Base-by-base conservation (phyloP, 306 rosid species). In the Cyamopsis tetragonoloba region DNA sequence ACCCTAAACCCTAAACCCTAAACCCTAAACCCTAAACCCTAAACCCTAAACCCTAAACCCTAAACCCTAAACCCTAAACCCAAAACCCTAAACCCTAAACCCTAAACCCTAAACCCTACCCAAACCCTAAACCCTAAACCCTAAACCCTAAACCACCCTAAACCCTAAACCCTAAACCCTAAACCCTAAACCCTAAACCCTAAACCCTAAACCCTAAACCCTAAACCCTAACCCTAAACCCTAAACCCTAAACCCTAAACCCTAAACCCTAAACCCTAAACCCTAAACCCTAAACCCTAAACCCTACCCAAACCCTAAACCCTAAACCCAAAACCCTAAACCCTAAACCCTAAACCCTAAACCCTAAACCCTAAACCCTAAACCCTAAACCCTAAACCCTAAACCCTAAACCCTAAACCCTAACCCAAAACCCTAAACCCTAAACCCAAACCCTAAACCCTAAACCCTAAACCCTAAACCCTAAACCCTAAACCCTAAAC, bases 231-330 rank as follows among this genome's bases (percentile, higher is more conserved):
- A 24, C 1, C 61, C 61, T 24, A 54, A 54, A 24, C 38, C 61
- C 37, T 54, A 27, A 27, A 54, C 38, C 61, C 61, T 54, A 24
- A 54, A 54, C 38, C 37, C 18, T 27, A 24, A 27, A 54, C 61
- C 73, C 62, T 43, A 31, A 67, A 67, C 48, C 48, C 58, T 23
- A 50, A 50, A 20, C 49, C 49, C 49, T 43, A 43, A 43, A 43
- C 22, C 20, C 49, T 20, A 23, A 50, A 50, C 58, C 32, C 32
- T 20, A 50, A 50, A 50, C 58, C 58, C 54, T 47, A 46, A 46
- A 46, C 53, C 26, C 53, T 17, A 46, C 53, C 53, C 19, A 46
- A 46, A 46, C 53, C 53, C 24, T 46, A 46, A 46, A 46, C 53
- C 26, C 53, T 17, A 46, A 46, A 46, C 53, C 53, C 53, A 17